Base-by-base conservation (phyloP, 192 early-diverging fungal species). In the Entomortierella lignicola region DNA sequence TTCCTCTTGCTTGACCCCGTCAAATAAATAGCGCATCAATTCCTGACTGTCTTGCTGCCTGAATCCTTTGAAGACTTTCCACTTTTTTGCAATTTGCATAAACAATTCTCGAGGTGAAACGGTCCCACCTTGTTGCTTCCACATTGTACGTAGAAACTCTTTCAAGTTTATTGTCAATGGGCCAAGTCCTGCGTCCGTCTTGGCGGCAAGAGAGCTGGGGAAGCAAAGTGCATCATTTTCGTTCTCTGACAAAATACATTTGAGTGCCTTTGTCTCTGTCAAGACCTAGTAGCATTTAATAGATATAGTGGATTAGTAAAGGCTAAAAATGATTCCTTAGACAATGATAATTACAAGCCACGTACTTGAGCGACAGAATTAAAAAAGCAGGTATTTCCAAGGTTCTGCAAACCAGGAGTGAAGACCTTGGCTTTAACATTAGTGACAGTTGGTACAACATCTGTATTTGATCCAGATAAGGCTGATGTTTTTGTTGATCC, bases 331-430 rank as follows among this genome's bases (percentile, higher is more conserved):
- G n/a, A n/a, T n/a, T n/a, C n/a, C n/a, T n/a, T n/a, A n/a, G n/a
- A n/a, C n/a, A n/a, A n/a, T n/a, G n/a, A 23, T 23, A 54, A 54
- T 29, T 27, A 3, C 6, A 27, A 4, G 23, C 23, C 26, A 25
- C 26, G 5, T 68, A 83, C 87, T 85, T 93, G 92, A 65, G 91
- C 82, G 20, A 91, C 87, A 17, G 90, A 89, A 61, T 93, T 94
- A 80, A 94, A 94, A 57, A 94, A 94, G 65, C 93, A 93, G 1
- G 93, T 94, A 55, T 94, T 93, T 20, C 93, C 92, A 52, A 94
- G 82, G 60, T 94, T 94, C 17, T 52, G 63, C 15, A 94, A 71
- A 0, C 93, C 93, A 4, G 90, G 81, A 1, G 82, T 61, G n/a
- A 41, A 55, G 20, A 70, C 62, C 41, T 79, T 79, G 10, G 56